These are phyloP conservation scores for Russula abietina DNA, from an alignment of 768 basidiomycete genomes.

Conservation along the genomic window DNA sequence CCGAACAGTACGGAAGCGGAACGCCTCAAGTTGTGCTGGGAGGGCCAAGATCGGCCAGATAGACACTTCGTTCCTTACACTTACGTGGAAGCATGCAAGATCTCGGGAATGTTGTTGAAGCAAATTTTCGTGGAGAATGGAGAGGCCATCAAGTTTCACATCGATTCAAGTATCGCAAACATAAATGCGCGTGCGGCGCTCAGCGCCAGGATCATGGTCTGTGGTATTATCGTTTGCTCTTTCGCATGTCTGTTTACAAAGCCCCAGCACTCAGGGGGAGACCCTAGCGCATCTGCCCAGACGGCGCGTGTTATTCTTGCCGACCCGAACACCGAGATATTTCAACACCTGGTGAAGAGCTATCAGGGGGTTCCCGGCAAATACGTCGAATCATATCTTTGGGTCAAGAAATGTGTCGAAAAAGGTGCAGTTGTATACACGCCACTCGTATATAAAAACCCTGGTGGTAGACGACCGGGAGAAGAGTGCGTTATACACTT, in stretches of 20 bases:
- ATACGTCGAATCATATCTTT: constrained; percentile 73
- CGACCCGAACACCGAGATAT: constrained; percentile 73
- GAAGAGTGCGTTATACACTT: constrained; percentile 58
- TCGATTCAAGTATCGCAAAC: constrained; percentile 76
- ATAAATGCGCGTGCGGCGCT: constrained; percentile 63
- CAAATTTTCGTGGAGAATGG: constrained; percentile 71
- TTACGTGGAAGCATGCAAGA: constrained; percentile 79
- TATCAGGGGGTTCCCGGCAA: constrained; percentile 67
- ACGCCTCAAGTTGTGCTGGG: constrained; percentile 72
- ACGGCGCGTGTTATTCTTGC: constrained; percentile 72
- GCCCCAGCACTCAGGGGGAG: constrained; percentile 70
- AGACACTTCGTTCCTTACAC: constrained; percentile 76
- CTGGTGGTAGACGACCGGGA: constrained; percentile 72
- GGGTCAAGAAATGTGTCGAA: constrained; percentile 82
- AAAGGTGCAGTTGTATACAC: constrained; percentile 60
- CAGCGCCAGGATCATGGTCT: constrained; percentile 64
- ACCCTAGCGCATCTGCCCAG: constrained; percentile 64
- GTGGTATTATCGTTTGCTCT: constrained; percentile 7
- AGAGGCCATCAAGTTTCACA: constrained; percentile 65
- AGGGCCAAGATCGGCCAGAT: constrained; percentile 60
- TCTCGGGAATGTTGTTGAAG: constrained; percentile 63
- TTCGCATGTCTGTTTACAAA: not conserved
- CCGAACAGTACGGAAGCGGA: constrained; percentile 64
- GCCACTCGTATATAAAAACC: constrained; percentile 76
- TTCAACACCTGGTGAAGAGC: constrained; percentile 63